Base-by-base conservation (phyloP, 306 rosid genomes). In the Cicer bijugum region DNA sequence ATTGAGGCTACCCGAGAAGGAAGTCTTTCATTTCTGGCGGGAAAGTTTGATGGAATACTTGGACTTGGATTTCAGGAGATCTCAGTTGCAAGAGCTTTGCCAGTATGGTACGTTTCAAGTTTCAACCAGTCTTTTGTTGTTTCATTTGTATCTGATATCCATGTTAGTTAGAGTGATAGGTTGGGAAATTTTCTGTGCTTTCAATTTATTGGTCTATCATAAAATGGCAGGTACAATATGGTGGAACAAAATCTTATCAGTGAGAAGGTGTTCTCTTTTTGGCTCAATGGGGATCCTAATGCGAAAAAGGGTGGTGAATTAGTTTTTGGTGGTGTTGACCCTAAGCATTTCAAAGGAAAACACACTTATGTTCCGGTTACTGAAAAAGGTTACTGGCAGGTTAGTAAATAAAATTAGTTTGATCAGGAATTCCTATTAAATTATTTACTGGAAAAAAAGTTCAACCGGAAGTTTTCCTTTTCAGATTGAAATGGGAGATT, bases 1-100 rank as follows among this genome's bases (percentile, higher is more conserved):
- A 90, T 88, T 2, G 98, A 92, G 84, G 89, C 94, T 67, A 90
- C 94, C 6, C 75, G 84, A 53, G 96, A 88, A 81, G 86, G 84
- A 81, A 88, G 94, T 81, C 79, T 90, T 33, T 12, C 94, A 55
- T 92, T 92, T 81, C 74, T 87, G 56, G 12, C 88, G 51, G 89
- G 84, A 1, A 90, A 87, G 85, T 92, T 92, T 68, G 98, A 92
- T 58, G 98, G 98, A 43, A 81, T 92, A 80, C 71, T 92, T 12
- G 98, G 98, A 53, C 98, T 92, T 70, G 98, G 94, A 35, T 92
- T 92, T 77, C 91, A 92, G 73, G 92, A 88, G 84, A 84, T 92
- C 78, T 90, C 98, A 3, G 96, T 88, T 47, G 87, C 40, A 77
- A 71, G 84, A 51, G 73, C 84, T 58, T 88, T 88, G 61, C 98